Conservation (phyloP, 345 rosid genomes). For the Lepidium aucheri region DNA sequence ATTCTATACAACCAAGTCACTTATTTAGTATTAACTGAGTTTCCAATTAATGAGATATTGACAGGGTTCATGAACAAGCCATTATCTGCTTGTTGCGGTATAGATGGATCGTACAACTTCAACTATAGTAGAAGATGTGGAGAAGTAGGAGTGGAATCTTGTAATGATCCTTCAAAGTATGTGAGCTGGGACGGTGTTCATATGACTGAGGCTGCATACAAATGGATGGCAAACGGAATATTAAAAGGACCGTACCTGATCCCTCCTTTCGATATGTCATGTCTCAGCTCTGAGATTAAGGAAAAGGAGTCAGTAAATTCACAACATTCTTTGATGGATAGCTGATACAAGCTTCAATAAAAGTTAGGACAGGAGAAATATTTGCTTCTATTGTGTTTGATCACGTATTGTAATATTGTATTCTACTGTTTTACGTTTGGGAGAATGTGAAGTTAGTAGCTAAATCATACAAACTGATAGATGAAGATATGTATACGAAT, state of each 20-base stretch:
- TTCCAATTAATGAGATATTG: not conserved
- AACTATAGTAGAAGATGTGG: conserved; percentile 7
- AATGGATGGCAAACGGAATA: conserved; percentile 9
- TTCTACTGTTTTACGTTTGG: too few relatives aligned
- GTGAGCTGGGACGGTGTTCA: conserved; percentile 43
- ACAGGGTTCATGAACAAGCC: conserved; percentile 24
- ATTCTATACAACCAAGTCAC: not conserved
- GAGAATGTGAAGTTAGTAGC: too few relatives aligned
- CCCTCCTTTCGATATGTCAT: conserved; percentile 8
- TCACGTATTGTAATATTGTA: too few relatives aligned
- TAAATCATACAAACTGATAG: too few relatives aligned
- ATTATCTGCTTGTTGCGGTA: conserved; percentile 34
- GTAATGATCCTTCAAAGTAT: conserved; percentile 31
- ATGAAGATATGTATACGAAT: too few relatives aligned
- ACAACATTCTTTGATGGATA: not conserved
- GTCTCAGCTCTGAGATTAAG: not conserved
- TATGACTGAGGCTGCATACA: conserved; percentile 25
- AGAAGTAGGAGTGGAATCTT: not conserved
- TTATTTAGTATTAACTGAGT: not conserved
- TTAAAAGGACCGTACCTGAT: conserved; percentile 11
- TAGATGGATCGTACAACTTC: conserved; percentile 33
- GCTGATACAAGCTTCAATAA: not conserved
- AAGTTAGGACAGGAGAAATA: not conserved
- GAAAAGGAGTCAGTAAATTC: not conserved
- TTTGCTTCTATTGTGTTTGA: too few relatives aligned